Conservation (phyloP, 2,329 filamentous ascomycete genomes). For the Trichoderma sp. region DNA sequence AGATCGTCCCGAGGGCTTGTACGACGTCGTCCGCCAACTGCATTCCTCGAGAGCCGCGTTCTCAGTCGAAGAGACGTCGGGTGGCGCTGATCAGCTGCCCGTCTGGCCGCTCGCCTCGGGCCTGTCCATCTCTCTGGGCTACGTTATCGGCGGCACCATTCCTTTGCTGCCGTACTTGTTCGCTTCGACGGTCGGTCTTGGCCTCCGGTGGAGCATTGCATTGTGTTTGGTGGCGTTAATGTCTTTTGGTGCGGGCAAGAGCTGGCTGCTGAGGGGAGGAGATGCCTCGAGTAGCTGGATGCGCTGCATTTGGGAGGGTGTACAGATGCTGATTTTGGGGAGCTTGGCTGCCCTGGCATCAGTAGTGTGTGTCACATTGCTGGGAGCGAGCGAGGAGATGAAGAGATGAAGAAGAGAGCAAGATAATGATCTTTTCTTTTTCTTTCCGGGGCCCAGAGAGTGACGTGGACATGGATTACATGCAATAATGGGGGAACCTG, state of each 20-base stretch:
- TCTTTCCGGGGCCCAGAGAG: fast-evolving
- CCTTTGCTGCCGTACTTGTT: constrained; percentile 64
- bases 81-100: constrained; percentile 24
- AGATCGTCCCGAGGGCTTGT: constrained; percentile 33
- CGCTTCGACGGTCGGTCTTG: constrained; percentile 36
- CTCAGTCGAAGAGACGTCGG: background rate
- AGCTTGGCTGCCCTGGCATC: constrained; percentile 34
- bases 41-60: background rate
- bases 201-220: constrained; percentile 52
- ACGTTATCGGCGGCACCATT: constrained; percentile 61
- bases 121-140: constrained; percentile 59
- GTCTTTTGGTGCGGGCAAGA: constrained; percentile 56
- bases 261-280: constrained; percentile 36
- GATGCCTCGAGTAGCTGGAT: constrained; percentile 15
- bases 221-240: constrained; percentile 56
- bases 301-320: constrained; percentile 31
- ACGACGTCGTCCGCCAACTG: constrained; percentile 26
- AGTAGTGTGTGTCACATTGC: constrained; percentile 31
- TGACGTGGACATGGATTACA: background rate
- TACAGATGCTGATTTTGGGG: constrained; percentile 37
- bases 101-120: constrained; percentile 48
- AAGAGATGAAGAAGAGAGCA: background rate
- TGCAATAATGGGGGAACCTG: background rate
- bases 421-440: background rate
- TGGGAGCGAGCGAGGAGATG: constrained; percentile 22